Evolutionary conservation across 441 rosid genomes (phyloP).

Genomic region (Euphorbia celastroides): DNA sequence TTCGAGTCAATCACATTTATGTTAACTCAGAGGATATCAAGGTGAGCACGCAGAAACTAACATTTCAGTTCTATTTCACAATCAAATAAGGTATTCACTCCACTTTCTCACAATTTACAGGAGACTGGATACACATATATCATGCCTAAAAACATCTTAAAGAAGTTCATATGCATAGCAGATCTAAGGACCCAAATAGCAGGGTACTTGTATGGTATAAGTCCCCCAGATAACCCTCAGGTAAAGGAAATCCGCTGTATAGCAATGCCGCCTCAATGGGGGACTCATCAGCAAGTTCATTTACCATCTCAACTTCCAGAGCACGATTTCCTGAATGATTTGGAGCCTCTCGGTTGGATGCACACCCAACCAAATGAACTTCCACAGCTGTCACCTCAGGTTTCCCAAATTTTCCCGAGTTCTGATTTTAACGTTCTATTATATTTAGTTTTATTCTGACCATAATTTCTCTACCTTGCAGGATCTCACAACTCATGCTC

Average conservation of each 20-base stretch:
- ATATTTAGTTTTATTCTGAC: too few species aligned
- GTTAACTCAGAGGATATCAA: slow-evolving; percentile 96
- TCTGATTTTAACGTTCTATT: background rate
- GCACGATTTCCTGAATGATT: slow-evolving; percentile 80
- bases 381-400: slow-evolving; percentile 96
- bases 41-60: slow-evolving; percentile 30
- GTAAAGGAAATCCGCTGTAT: slow-evolving; percentile 97
- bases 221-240: slow-evolving; percentile 96
- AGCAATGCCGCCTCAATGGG: slow-evolving; percentile 93
- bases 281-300: slow-evolving; percentile 77
- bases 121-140: slow-evolving; percentile 93
- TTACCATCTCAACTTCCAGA: slow-evolving; percentile 90
- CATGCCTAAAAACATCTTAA: slow-evolving; percentile 93
- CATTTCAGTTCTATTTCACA: background rate
- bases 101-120: slow-evolving; percentile 33
- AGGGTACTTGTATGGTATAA: slow-evolving; percentile 85
- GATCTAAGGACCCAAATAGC: slow-evolving; percentile 91
- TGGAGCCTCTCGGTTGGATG: slow-evolving; percentile 99
- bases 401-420: slow-evolving; percentile 13
- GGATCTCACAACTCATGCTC: slow-evolving; percentile 83
- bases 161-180: slow-evolving; percentile 93
- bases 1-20: slow-evolving; percentile 89
- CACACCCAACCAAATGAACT: slow-evolving; percentile 99
- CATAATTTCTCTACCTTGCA: too few species aligned
- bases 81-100: slow-evolving; percentile 13